Evolutionary conservation across 1,139 yeast genomes (phyloP).

Genomic region (Diutina siamensis): DNA sequence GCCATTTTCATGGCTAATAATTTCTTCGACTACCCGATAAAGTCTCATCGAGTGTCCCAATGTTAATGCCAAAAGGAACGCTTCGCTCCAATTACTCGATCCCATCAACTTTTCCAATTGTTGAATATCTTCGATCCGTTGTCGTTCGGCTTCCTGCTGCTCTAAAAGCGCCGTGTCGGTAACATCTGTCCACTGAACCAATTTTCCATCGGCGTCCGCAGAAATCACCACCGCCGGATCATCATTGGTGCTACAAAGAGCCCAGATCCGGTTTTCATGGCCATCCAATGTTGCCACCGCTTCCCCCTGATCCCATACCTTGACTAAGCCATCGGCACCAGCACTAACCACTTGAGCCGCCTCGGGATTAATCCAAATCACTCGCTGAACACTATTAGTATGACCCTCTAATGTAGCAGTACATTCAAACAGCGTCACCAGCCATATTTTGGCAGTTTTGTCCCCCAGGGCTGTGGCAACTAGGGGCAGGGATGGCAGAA

Average conservation of each 20-base stretch:
- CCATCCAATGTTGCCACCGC: conserved; percentile 67
- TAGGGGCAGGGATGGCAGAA: conserved; percentile 68
- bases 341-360: conserved; percentile 66
- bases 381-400: conserved; percentile 82
- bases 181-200: conserved; percentile 81
- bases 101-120: conserved; percentile 61
- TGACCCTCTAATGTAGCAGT: conserved; percentile 86
- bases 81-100: conserved; percentile 74
- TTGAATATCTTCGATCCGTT: conserved; percentile 78
- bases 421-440: conserved; percentile 63
- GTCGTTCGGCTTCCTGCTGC: conserved; percentile 40
- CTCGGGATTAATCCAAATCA: conserved; percentile 46
- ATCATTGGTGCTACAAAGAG: conserved; percentile 53
- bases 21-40: conserved; percentile 54
- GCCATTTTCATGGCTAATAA: conserved; percentile 25
- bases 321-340: conserved; percentile 92
- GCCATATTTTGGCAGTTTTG: conserved; percentile 84
- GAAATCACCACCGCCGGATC: conserved; percentile 55
- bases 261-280: conserved; percentile 94
- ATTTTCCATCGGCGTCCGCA: conserved; percentile 93
- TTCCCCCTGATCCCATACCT: conserved; percentile 82
- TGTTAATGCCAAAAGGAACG: conserved; percentile 75
- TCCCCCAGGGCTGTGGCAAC: conserved; percentile 83
- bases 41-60: conserved; percentile 80
- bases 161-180: conserved; percentile 50